phyloP scores from a whole-genome alignment of 331 rosid species.

The Acacia concinna region DNA sequence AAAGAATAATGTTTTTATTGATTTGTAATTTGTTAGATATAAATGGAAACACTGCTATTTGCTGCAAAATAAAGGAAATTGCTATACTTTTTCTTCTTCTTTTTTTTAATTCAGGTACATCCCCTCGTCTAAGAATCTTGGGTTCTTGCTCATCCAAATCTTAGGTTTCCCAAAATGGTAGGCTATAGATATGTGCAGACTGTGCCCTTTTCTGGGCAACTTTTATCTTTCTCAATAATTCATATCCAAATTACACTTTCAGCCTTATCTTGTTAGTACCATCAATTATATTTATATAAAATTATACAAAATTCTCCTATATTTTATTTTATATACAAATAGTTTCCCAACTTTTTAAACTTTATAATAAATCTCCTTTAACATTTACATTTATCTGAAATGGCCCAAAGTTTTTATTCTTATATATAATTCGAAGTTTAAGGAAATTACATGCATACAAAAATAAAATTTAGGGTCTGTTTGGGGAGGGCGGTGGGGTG shows the following conservation, averaged over 20 bases:
- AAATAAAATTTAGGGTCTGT: too few species aligned
- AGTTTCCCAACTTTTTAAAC: too few species aligned
- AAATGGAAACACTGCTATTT: conserved; percentile 8
- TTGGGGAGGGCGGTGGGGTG: too few species aligned
- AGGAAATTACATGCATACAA: too few species aligned
- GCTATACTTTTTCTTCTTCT: neutral
- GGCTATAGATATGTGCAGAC: neutral
- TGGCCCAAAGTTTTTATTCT: too few species aligned
- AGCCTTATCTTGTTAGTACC: conserved; percentile 3
- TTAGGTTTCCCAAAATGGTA: conserved; percentile 15
- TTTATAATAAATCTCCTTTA: too few species aligned
- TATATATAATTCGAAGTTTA: too few species aligned
- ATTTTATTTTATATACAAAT: too few species aligned
- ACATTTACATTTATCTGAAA: too few species aligned
- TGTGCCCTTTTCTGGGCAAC: neutral
- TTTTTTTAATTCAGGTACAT: neutral
- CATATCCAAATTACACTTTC: neutral
- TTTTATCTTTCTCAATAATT: neutral
- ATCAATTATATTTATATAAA: neutral
- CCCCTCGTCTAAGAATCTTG: conserved; percentile 1
- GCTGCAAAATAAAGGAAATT: conserved; percentile 34
- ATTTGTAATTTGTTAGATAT: neutral
- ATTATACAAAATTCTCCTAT: too few species aligned
- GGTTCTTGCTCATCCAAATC: conserved; percentile 18
- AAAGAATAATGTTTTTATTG: neutral